These are phyloP conservation scores for Stemphylium vesicarium DNA, from an alignment of 2,329 filamentous ascomycete species.

Conservation along the genomic window DNA sequence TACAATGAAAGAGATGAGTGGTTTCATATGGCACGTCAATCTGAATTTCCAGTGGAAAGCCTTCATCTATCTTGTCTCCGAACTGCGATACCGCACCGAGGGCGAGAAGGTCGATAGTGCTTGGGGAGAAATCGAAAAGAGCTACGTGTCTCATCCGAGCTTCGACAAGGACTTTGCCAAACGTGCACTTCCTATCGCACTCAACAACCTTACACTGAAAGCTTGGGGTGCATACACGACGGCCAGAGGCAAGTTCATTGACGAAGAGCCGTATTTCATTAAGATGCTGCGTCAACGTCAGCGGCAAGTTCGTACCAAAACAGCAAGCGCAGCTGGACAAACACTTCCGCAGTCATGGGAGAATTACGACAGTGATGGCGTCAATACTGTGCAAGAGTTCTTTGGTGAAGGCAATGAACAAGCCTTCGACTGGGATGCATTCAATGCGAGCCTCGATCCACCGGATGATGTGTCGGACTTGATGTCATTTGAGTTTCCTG, in stretches of 20 bases:
- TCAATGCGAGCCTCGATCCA: slow-evolving; percentile 6
- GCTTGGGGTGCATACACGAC: slow-evolving; percentile 50
- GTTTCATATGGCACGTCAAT: slow-evolving; percentile 56
- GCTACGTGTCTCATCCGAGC: slow-evolving; percentile 53
- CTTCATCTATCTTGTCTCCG: slow-evolving; percentile 56
- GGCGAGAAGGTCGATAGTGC: slow-evolving; percentile 41
- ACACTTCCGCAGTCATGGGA: neutral
- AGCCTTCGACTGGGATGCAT: neutral
- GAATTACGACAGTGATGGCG: neutral
- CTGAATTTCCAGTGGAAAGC: slow-evolving; percentile 60
- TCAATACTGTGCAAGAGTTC: too few relatives aligned
- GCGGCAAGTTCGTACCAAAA: neutral
- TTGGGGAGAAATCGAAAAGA: slow-evolving; percentile 55
- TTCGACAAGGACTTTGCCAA: slow-evolving; percentile 46
- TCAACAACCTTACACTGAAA: slow-evolving; percentile 52
- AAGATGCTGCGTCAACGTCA: slow-evolving; percentile 23
- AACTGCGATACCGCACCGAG: slow-evolving; percentile 36
- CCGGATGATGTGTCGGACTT: neutral
- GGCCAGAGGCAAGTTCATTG: slow-evolving; percentile 11
- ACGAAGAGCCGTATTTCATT: slow-evolving; percentile 32
- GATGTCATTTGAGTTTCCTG: slow-evolving; percentile 16
- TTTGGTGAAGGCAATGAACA: neutral
- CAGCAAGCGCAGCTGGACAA: neutral
- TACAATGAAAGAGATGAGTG: slow-evolving; percentile 45
- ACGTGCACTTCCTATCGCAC: slow-evolving; percentile 51